Evolutionary conservation across 1,139 yeast species (phyloP).

Genomic region (Suhomyces yuchorum): DNA sequence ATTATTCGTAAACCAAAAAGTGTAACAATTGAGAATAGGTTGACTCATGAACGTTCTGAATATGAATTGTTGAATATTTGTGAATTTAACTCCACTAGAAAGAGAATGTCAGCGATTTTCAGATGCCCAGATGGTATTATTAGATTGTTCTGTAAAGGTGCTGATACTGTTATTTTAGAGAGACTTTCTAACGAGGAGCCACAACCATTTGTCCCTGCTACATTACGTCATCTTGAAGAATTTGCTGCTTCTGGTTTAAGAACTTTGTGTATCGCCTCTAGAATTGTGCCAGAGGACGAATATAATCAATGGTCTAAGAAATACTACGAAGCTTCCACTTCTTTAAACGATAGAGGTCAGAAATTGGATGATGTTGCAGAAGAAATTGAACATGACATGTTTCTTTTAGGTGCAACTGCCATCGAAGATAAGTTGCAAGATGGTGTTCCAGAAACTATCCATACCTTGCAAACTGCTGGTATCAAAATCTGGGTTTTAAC

Average conservation of each 20-base stretch:
- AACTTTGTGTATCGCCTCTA: slow-evolving; percentile 88
- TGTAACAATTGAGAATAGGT: slow-evolving; percentile 64
- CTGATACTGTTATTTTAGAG: slow-evolving; percentile 93
- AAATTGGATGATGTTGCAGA: slow-evolving; percentile 74
- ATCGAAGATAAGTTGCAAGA: slow-evolving; percentile 97
- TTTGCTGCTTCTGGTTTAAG: slow-evolving; percentile 96
- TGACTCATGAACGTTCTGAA: slow-evolving; percentile 35
- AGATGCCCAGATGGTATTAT: slow-evolving; percentile 94
- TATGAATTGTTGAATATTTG: slow-evolving; percentile 87
- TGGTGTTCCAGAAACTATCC: slow-evolving; percentile 97
- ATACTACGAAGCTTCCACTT: slow-evolving; percentile 80
- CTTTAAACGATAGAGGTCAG: slow-evolving; percentile 71
- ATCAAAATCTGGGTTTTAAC: slow-evolving; percentile 97
- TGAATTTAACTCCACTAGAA: slow-evolving; percentile 96
- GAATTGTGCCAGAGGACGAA: slow-evolving; percentile 79
- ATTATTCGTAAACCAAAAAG: slow-evolving; percentile 83
- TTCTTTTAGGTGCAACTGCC: slow-evolving; percentile 93
- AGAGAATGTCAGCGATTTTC: slow-evolving; percentile 95
- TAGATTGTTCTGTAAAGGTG: slow-evolving; percentile 92
- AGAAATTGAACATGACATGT: slow-evolving; percentile 75
- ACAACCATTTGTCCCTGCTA: slow-evolving; percentile 79
- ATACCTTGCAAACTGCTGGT: slow-evolving; percentile 92
- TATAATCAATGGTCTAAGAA: slow-evolving; percentile 63
- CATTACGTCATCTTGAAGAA: slow-evolving; percentile 87
- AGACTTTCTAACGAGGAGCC: slow-evolving; percentile 64